Percentiles rank a stretch among this genome's conserved stretches.
These are phyloP conservation scores for Phaseolus coccineus DNA, from an alignment of 331 rosid genomes.

Conservation along the genomic window DNA sequence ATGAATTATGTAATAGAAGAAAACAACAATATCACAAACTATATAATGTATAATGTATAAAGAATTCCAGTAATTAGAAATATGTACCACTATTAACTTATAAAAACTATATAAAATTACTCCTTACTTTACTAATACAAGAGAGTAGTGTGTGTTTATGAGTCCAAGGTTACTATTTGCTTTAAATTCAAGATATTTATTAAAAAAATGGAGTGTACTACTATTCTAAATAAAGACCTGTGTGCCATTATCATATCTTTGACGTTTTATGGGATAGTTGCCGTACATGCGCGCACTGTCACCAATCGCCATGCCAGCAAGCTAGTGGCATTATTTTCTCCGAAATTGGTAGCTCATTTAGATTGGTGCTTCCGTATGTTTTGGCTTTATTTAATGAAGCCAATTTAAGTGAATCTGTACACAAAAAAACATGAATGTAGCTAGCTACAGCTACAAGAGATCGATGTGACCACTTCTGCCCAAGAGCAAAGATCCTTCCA, in stretches of 20 bases:
- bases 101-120: too few relatives aligned
- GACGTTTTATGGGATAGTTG: constrained; percentile 34
- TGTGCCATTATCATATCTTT: neutral
- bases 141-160: too few relatives aligned
- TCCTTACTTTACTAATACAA: too few relatives aligned
- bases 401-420: constrained; percentile 24
- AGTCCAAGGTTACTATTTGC: too few relatives aligned
- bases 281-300: constrained; percentile 23
- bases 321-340: constrained; percentile 33
- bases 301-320: constrained; percentile 39
- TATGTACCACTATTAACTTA: too few relatives aligned
- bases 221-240: too few relatives aligned
- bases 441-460: neutral
- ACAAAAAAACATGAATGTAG: constrained; percentile 25
- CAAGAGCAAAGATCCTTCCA: constrained; percentile 31
- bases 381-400: constrained; percentile 23
- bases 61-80: too few relatives aligned
- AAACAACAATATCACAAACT: too few relatives aligned
- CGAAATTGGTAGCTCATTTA: constrained; percentile 8
- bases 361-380: constrained; percentile 38
- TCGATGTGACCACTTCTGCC: constrained; percentile 32
- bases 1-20: too few relatives aligned
- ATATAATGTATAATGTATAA: too few relatives aligned
- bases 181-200: too few relatives aligned
- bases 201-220: too few relatives aligned